phyloP scores from a whole-genome alignment of 2,329 filamentous ascomycete genomes.

The Furcasterigmium sp. region DNA sequence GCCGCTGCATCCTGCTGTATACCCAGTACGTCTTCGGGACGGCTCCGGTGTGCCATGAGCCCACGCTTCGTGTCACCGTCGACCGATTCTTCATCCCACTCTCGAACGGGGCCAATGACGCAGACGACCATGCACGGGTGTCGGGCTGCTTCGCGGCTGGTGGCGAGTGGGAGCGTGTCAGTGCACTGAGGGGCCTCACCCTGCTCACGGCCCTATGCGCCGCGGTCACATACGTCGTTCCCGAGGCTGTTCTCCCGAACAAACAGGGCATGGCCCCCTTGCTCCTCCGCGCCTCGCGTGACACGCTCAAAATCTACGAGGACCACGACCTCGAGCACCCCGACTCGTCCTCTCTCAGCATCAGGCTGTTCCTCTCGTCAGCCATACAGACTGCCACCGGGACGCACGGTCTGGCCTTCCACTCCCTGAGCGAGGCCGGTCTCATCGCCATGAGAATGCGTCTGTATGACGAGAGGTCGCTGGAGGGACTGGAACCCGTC shows the following conservation, averaged over 20 bases:
- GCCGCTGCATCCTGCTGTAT: neutral
- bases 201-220: slow-evolving; percentile 37
- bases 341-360: slow-evolving; percentile 33
- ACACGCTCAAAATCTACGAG: slow-evolving; percentile 29
- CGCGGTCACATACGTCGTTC: slow-evolving; percentile 21
- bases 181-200: slow-evolving; percentile 16
- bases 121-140: neutral
- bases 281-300: slow-evolving; percentile 32
- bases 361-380: slow-evolving; percentile 39
- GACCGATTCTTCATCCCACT: neutral
- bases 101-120: neutral
- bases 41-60: neutral
- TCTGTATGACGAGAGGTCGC: slow-evolving; percentile 31
- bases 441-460: slow-evolving; percentile 35
- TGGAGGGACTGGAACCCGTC: slow-evolving; percentile 24
- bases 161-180: neutral
- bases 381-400: slow-evolving; percentile 30
- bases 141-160: slow-evolving; percentile 1
- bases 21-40: slow-evolving; percentile 1
- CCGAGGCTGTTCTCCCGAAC: slow-evolving; percentile 32
- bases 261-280: slow-evolving; percentile 29
- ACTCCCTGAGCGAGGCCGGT: slow-evolving; percentile 37
- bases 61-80: neutral
- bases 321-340: slow-evolving; percentile 35
- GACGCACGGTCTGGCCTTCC: slow-evolving; percentile 9